A percentile compares a stretch with the other conserved stretches of the same genome.
Evolutionary conservation across 805 yeast genomes (phyloP).

Genomic region (Saturnispora mendoncae): DNA sequence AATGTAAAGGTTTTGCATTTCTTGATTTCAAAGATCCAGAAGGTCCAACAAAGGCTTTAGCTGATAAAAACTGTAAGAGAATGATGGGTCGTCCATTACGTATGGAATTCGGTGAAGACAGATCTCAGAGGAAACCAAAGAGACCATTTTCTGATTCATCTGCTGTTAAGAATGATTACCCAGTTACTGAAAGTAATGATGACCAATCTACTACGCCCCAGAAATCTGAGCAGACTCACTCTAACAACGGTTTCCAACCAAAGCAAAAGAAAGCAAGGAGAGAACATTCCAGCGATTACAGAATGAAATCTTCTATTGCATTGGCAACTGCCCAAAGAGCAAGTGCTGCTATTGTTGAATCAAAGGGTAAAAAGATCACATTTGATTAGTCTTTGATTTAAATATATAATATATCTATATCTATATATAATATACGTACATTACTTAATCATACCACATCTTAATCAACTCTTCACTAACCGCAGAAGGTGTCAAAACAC

Average conservation of each 20-base stretch:
- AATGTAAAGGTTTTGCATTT: slow-evolving; percentile 94
- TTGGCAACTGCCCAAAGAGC: slow-evolving; percentile 84
- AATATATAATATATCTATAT: background rate
- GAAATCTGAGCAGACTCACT: background rate
- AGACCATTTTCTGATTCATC: slow-evolving; percentile 2
- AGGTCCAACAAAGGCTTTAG: slow-evolving; percentile 77
- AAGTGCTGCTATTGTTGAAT: slow-evolving; percentile 78
- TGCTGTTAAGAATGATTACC: background rate
- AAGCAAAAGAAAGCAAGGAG: slow-evolving; percentile 16
- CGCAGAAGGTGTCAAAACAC: slow-evolving; percentile 94
- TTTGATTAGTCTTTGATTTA: slow-evolving; percentile 40
- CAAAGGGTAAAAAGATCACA: slow-evolving; percentile 79
- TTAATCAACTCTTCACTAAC: slow-evolving; percentile 97
- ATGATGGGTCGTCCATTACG: slow-evolving; percentile 69
- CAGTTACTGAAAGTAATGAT: background rate
- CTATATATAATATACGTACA: background rate
- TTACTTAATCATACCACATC: slow-evolving; percentile 85
- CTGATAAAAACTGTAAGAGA: slow-evolving; percentile 56
- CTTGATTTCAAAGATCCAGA: slow-evolving; percentile 74
- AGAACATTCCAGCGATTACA: slow-evolving; percentile 29
- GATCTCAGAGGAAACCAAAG: slow-evolving; percentile 40
- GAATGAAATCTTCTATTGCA: slow-evolving; percentile 74
- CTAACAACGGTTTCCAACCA: slow-evolving; percentile 20
- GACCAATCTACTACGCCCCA: background rate
- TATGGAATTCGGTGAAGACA: slow-evolving; percentile 91